Base-by-base conservation (phyloP, 176 grass and related monocot genomes). In the Raddia guianensis region DNA sequence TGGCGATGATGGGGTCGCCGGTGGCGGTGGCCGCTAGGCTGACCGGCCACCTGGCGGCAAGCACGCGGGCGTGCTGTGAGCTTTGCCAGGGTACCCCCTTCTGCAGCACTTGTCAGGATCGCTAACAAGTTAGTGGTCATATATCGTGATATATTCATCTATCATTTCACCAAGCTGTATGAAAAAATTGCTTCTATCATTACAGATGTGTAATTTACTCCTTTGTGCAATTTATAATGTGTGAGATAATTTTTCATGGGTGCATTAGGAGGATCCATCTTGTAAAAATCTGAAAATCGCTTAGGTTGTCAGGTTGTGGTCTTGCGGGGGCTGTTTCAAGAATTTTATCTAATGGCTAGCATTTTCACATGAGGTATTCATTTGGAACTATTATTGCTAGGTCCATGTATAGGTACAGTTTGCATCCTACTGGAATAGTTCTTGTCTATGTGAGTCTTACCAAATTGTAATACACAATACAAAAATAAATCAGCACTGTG, bases 1-100 rank as follows among this genome's bases (percentile, higher is more conserved):
- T 86, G 58, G 84, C 82, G 61, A 54, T 98, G 60, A 85, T 89
- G 67, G 90, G 90, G 13, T 72, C 88, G 21, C 84, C 85, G 46
- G 57, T 76, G 74, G 57, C 66, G 62, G 75, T 80, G 46, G 69
- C 46, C 27, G 83, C 86, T 47, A 82, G 88, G 13, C 83, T 98
- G 59, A 98, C 96, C 37, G 83, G 83, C 20, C 88, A 95, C 84
- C 66, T 88, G 12, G 86, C 82, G 44, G 89, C 60, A 49, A 88
- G 71, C 88, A 82, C 82, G 88, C 87, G 90, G 78, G 90, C 90
- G 65, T 98, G 90, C 86, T 93, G 86, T 74, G 92, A 95, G 84
- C 90, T 98, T 78, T 95, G 90, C 73, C 92, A 95, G 96, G 96
- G 96, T 95, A 96, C 92, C 91, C 75, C 77, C 86, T 95, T 95